phyloP scores from a whole-genome alignment of 306 rosid genomes.

The Ziziphus jujuba region DNA sequence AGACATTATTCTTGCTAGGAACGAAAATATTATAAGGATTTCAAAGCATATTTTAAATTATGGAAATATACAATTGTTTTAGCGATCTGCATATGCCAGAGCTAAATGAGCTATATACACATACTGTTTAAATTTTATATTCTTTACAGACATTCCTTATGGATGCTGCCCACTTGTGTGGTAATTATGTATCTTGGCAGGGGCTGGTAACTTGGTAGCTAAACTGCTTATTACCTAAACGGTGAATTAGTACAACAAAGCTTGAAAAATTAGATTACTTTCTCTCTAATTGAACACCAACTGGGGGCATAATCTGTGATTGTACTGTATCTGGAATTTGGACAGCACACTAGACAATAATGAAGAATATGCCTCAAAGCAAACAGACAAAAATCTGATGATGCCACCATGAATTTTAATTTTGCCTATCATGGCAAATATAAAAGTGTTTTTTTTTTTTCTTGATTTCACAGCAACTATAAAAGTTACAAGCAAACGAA shows the following conservation, averaged over 20 bases:
- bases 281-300: neutral
- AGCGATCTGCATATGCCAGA: too few species aligned
- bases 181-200: neutral
- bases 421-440: neutral
- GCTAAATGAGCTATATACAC: too few species aligned
- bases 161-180: too few species aligned
- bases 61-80: too few species aligned
- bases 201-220: neutral
- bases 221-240: slow-evolving; percentile 7
- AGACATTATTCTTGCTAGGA: too few species aligned
- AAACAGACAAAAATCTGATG: slow-evolving; percentile 5
- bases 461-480: neutral
- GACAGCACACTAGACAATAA: slow-evolving; percentile 11
- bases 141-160: too few species aligned
- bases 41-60: too few species aligned
- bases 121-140: too few species aligned
- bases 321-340: neutral
- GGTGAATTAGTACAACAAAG: neutral
- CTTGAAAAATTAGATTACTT: neutral
- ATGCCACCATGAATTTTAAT: neutral
- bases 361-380: slow-evolving; percentile 6
- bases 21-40: too few species aligned
- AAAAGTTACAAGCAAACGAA: neutral
- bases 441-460: too few species aligned
- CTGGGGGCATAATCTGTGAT: slow-evolving; percentile 14